Evolutionary conservation across 1,284 basidiomycete species (phyloP), one percentile per base, ranked within the genome.

Genomic region (Blastosporella zonata): DNA sequence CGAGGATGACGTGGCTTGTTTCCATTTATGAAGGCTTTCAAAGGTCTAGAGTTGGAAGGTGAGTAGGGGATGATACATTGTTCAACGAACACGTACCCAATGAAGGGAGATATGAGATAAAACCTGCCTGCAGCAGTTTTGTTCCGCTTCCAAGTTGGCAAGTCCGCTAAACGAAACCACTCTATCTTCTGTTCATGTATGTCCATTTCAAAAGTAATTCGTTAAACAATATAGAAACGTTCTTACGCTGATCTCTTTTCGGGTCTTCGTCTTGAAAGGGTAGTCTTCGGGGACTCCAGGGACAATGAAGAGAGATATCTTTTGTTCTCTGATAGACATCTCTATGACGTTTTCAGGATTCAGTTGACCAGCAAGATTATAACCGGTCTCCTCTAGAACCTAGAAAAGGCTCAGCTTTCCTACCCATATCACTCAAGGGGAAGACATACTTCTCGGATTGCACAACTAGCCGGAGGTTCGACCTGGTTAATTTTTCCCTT

Each of bases 401-500:
- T 95, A 55, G 8, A 25, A 46, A 39, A 12, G 25, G 39, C 28
- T 45, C 22, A 36, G 45, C 17, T 46, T 3, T 45, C 15, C n/a
- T 22, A 29, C 43, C 23, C 38, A 21, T 43, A 23, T 38, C 17
- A 36, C 22, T 25, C 62, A 77, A 52, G 45, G 21, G 38, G 43
- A 40, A 12, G 15, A 53, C 60, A 35, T 55, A 95, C 94, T 75
- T 98, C 95, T 63, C 95, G 82, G 51, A 91, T 78, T 5, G 95
- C 95, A 68, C 95, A 97, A 58, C 79, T 79, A 55, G 83, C 76
- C 56, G 87, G 79, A 35, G 86, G 82, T 69, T 98, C 94, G 54
- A 88, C 81, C 66, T 96, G 87, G 62, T 99, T 99, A 68, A 99
- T 99, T 73, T 99, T 99, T 44, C 97, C 97, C 66, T 97, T 93